Evolutionary conservation across 2,329 filamentous ascomycete species (phyloP), one percentile per base, ranked within the genome.

Genomic region (Pestalotiopsis sp.): DNA sequence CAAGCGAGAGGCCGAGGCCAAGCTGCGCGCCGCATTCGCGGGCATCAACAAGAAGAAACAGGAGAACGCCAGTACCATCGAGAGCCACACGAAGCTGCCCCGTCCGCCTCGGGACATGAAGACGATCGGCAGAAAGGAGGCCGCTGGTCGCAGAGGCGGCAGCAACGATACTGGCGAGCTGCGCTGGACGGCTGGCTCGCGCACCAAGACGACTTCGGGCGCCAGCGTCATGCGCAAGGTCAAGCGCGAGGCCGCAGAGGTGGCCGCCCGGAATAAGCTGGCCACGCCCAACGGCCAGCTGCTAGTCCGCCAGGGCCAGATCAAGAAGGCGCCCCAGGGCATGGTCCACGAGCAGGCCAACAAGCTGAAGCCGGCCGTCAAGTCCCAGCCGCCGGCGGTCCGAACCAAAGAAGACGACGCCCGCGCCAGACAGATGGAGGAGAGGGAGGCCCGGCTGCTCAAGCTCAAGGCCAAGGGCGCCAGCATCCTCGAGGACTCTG

Each of bases 41-140:
- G 87, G 85, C 14, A 84, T 92, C 70, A 85, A 86, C 74, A 82
- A 88, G 68, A 82, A 89, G 70, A 88, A 89, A 72, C 84, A 86
- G 45, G 84, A 85, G 67, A 88, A 90, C 68, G 83, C 83, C 14
- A 86, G 87, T 69, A 85, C 84, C 68, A 84, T 93, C 49, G 83
- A 92, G 38, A 83, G 87, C 68, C 79, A 81, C 59, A 83, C 79
- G 36, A 71, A 76, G 23, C 77, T 90, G 11, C 86, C 86, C 1
- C 82, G 79, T 6, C 77, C 72, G 70, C 82, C 73, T 66, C 80
- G 75, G 74, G 80, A 79, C 69, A 78, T 75, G 7, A 62, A 69
- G 66, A 72, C 60, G 49, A 65, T 73, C 17, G 75, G 72, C 9
- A 67, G 63, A 20, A 66, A 70, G 36, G 71, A 36, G 40, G 70